Evolutionary conservation across 2,329 filamentous ascomycete genomes (phyloP), one percentile per base, ranked within the genome.

Genomic region (Claviceps pusilla): DNA sequence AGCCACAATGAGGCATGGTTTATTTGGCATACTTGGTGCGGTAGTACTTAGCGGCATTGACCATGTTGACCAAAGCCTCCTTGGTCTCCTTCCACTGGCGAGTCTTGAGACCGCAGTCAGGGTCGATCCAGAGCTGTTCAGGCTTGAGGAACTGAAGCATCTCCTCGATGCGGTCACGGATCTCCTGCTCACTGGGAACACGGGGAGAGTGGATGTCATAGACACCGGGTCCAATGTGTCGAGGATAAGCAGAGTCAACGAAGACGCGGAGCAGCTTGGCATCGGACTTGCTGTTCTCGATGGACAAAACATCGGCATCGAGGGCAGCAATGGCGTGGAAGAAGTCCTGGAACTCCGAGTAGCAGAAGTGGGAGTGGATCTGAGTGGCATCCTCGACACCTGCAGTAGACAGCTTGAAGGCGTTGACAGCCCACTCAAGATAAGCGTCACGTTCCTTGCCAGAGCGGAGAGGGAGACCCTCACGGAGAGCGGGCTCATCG

Each of bases 341-440:
- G 83, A 98, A 98, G 80, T 98, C 93, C 78, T 98, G 93, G 88
- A 98, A 98, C 82, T 98, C 93, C 53, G 93, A 97, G 85, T 98
- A 98, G 76, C 93, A 98, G 87, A 98, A 98, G 81, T 98, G 93
- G 60, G 90, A 96, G 86, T 98, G 93, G 73, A 98, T 96, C 82
- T 98, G 93, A 63, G 93, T 98, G 56, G 86, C 87, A 74, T 98
- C 89, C 76, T 89, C 76, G 58, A 98, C 91, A 71, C 89, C 93
- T 57, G 89, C 84, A 65, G 90, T 94, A 62, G 91, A 84, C 63
- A 98, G 88, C 72, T 88, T 89, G 89, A 98, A 98, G 65, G 90
- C 89, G 77, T 95, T 85, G 67, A 98, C 93, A 58, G 93, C 93
- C 93, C 93, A 98, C 65, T 86, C 78, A 63, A 98, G 84, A 83